Percentiles rank a stretch among this genome's conserved stretches.
Conservation (phyloP, 176 grass and related monocot species). For the Oryza australiensis region DNA sequence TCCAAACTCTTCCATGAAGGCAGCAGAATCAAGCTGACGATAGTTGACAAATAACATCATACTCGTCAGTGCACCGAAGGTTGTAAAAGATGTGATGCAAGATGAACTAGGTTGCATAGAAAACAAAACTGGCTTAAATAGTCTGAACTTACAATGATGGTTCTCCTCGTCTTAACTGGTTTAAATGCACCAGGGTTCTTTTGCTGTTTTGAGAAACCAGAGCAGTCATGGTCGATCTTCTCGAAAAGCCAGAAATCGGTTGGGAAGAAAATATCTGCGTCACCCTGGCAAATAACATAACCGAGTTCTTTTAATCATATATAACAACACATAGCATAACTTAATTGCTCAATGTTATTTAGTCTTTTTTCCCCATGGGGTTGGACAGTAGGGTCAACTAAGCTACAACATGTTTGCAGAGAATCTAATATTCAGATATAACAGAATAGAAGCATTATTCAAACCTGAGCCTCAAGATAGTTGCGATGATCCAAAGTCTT, state of each 20-base stretch:
- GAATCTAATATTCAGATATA: background rate
- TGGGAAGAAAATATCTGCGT: constrained; percentile 96
- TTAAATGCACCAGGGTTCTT: constrained; percentile 62
- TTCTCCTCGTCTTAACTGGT: constrained; percentile 78
- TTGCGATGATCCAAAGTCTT: constrained; percentile 66
- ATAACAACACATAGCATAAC: background rate
- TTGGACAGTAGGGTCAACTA: background rate
- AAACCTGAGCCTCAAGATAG: constrained; percentile 96
- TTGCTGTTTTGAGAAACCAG: constrained; percentile 65
- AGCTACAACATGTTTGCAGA: background rate
- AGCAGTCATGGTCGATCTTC: constrained; percentile 80
- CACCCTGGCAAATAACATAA: constrained; percentile 60
- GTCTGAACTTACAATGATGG: constrained; percentile 73
- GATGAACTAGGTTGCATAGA: background rate
- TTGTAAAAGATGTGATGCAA: background rate
- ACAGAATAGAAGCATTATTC: background rate
- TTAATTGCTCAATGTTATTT: background rate
- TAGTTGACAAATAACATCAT: constrained; percentile 9
- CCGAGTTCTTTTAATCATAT: constrained; percentile 10
- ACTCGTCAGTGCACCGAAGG: constrained; percentile 18
- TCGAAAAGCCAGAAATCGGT: constrained; percentile 89
- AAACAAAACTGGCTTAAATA: background rate
- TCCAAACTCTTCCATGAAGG: constrained; percentile 95
- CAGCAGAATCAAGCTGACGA: constrained; percentile 71
- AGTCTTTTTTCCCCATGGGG: background rate